phyloP scores from a whole-genome alignment of 345 rosid species.

The Garcia nutans region DNA sequence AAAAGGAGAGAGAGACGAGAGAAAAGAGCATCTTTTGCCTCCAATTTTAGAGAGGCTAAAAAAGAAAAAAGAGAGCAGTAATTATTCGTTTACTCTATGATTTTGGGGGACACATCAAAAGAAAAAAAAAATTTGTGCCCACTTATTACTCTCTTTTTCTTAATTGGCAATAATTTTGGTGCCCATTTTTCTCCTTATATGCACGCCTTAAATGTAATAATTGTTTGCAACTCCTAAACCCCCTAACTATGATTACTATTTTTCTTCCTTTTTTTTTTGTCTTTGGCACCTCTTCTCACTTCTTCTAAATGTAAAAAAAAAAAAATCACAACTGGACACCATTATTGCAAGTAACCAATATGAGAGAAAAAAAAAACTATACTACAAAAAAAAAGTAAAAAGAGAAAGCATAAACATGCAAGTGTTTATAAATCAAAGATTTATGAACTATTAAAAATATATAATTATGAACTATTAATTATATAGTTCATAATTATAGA shows the following conservation, averaged over 20 bases:
- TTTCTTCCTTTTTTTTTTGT: neutral
- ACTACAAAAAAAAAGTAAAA: too few relatives aligned
- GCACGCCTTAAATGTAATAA: slow-evolving; percentile 14
- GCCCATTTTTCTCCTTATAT: neutral
- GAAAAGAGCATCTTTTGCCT: neutral
- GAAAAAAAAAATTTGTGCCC: neutral
- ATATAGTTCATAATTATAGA: too few relatives aligned
- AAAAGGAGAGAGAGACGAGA: neutral
- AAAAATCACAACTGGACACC: neutral
- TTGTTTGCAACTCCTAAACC: neutral
- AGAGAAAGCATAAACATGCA: too few relatives aligned
- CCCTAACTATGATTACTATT: neutral
- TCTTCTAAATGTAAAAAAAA: neutral
- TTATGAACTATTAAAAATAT: too few relatives aligned
- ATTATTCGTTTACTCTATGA: neutral
- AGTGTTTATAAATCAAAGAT: too few relatives aligned
- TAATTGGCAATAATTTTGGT: neutral
- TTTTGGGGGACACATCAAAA: slow-evolving; percentile 2
- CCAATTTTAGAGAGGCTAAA: neutral
- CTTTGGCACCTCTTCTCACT: neutral
- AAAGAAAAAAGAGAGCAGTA: neutral
- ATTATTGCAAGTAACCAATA: neutral
- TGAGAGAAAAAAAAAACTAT: neutral
- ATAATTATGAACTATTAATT: too few relatives aligned
- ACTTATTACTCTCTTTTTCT: neutral